Evolutionary conservation across 2,329 filamentous ascomycete genomes (phyloP).

Genomic region (Aspergillus puulaauensis): DNA sequence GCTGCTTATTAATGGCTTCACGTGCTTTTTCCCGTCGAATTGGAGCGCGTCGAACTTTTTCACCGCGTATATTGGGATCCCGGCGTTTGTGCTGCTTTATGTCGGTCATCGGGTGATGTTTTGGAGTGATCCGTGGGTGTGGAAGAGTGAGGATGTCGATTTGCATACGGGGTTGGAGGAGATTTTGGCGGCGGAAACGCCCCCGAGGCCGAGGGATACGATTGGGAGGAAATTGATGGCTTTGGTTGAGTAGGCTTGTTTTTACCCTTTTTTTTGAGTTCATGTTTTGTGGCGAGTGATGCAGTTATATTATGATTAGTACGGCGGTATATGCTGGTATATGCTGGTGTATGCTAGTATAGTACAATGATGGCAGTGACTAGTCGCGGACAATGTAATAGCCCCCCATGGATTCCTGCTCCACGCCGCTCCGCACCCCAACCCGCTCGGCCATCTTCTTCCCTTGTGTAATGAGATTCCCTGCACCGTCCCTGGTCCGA

Average conservation of each 20-base stretch:
- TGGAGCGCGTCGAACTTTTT: conserved; percentile 66
- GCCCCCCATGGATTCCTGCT: conserved; percentile 44
- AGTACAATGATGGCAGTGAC: background rate
- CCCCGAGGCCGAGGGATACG: conserved; percentile 28
- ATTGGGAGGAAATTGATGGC: conserved; percentile 34
- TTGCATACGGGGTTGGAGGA: conserved; percentile 55
- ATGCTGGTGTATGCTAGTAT: background rate
- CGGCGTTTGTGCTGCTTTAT: conserved; percentile 59
- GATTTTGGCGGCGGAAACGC: conserved; percentile 48
- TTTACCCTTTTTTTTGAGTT: background rate
- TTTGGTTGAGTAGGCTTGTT: conserved; percentile 25
- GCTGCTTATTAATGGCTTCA: conserved; percentile 73
- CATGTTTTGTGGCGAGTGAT: no score
- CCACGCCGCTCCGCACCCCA: conserved; percentile 54
- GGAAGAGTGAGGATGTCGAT: conserved; percentile 52
- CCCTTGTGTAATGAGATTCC: conserved; percentile 50
- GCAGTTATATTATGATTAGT: background rate
- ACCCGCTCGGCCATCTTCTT: conserved; percentile 58
- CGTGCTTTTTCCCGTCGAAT: conserved; percentile 66
- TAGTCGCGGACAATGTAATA: conserved; percentile 37
- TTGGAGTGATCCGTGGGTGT: conserved; percentile 53
- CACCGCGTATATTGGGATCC: conserved; percentile 65
- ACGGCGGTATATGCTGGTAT: background rate
- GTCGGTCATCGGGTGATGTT: conserved; percentile 50
- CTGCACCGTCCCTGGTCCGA: conserved; percentile 48